These are phyloP conservation scores for Notholithocarpus densiflorus DNA, from an alignment of 306 rosid species.

Conservation along the genomic window DNA sequence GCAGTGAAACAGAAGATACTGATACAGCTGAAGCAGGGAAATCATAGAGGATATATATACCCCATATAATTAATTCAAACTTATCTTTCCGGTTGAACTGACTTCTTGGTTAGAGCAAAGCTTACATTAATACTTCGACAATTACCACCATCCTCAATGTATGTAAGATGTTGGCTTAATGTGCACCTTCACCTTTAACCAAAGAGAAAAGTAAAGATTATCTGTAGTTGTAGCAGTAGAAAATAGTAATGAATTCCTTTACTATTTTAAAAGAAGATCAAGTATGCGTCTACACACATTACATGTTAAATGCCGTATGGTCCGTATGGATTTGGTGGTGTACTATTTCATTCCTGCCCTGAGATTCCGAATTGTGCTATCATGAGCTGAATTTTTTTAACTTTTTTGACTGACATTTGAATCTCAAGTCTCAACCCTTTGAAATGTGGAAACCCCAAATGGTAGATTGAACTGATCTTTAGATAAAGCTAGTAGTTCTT, in stretches of 20 bases:
- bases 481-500: too few relatives aligned
- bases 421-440: too few relatives aligned
- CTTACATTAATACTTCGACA: neutral
- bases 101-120: neutral
- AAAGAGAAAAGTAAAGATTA: neutral
- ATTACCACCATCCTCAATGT: neutral
- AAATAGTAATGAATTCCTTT: neutral
- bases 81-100: neutral
- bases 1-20: conserved; percentile 26
- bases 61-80: neutral
- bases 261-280: too few relatives aligned
- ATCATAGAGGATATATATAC: conserved; percentile 6
- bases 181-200: neutral
- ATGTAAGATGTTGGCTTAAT: neutral
- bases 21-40: conserved; percentile 17
- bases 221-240: neutral
- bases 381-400: too few relatives aligned
- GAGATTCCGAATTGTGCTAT: too few relatives aligned
- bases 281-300: too few relatives aligned
- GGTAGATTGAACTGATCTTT: too few relatives aligned
- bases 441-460: too few relatives aligned
- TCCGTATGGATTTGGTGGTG: too few relatives aligned
- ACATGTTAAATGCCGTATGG: too few relatives aligned
- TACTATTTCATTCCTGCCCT: neutral
- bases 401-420: too few relatives aligned